Evolutionary conservation across 2,329 filamentous ascomycete genomes (phyloP), one percentile per base, ranked within the genome.

Genomic region (Sporothrix phasma): DNA sequence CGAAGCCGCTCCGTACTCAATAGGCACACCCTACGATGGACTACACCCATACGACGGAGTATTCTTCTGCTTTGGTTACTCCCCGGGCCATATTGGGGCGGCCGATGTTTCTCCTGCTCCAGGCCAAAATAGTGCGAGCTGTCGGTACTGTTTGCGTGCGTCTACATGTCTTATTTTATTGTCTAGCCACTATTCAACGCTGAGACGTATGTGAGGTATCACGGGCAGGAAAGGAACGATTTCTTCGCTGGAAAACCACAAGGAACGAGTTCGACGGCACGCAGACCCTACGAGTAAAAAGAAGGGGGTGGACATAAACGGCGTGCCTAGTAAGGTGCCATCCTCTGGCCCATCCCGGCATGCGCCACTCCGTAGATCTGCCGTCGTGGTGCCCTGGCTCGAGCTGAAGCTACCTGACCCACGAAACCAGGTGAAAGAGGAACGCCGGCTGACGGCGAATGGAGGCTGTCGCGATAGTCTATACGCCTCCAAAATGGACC

Each of bases 311-410:
- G n/a, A n/a, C n/a, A n/a, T n/a, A n/a, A n/a, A n/a, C n/a, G n/a
- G n/a, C n/a, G 43, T 46, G 43, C 41, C 41, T 24, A 15, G 22
- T 6, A 54, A n/a, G 51, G n/a, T 24, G 51, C 22, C 8, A n/a
- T n/a, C n/a, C n/a, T n/a, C 31, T 31, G 54, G 37, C 17, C 34
- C 54, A 45, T 29, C 10, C 17, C 49, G 37, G 41, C 37, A 24
- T 59, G 39, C 54, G n/a, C 54, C 24, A 31, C 39, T 45, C 54
- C 22, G 54, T 45, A 59, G 54, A 59, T 39, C 51, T 56, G 51
- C 51, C 51, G 49, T 54, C 51, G 19, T 7, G 19, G 8, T 13
- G 47, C n/a, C 47, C 47, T 51, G 22, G 24, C 13, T 13, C n/a
- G n/a, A 37, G 49, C 49, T 37, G 31, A 54, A 5, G 10, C 37